Conservation (phyloP, 2,329 filamentous ascomycete genomes). For the Diaporthe sp. region DNA sequence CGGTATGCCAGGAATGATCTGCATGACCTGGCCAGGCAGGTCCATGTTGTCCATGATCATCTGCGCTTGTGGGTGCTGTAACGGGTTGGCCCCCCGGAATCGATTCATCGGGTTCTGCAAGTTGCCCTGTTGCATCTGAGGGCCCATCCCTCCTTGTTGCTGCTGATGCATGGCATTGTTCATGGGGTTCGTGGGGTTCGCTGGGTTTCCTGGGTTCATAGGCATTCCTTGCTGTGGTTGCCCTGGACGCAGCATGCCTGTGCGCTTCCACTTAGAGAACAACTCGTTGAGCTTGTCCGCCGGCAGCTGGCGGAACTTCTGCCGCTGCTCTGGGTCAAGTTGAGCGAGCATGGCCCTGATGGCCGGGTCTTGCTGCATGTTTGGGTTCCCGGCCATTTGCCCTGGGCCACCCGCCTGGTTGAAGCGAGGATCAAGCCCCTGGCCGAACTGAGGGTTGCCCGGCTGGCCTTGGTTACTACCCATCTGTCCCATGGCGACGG, state of each 20-base stretch:
- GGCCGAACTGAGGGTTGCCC: constrained; percentile 63
- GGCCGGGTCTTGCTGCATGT: constrained; percentile 54
- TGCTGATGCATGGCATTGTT: constrained; percentile 43
- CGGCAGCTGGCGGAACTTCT: constrained; percentile 58
- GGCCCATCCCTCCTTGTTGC: constrained; percentile 39
- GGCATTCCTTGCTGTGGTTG: constrained; percentile 45
- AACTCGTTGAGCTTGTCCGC: constrained; percentile 67
- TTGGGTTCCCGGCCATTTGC: constrained; percentile 52
- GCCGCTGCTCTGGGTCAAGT: constrained; percentile 63
- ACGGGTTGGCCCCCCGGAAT: constrained; percentile 40
- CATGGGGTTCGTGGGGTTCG: constrained; percentile 35
- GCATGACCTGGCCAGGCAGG: constrained; percentile 55
- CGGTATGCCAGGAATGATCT: constrained; percentile 50
- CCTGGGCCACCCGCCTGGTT: constrained; percentile 61
- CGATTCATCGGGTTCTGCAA: constrained; percentile 46
- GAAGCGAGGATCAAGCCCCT: constrained; percentile 67
- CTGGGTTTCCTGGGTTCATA: constrained; percentile 30
- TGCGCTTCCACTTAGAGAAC: constrained; percentile 62
- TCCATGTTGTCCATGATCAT: constrained; percentile 64
- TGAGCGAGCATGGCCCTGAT: constrained; percentile 59
- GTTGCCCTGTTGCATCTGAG: constrained; percentile 40
- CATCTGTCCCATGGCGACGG: constrained; percentile 59
- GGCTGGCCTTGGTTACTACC: constrained; percentile 60
- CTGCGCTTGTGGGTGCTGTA: constrained; percentile 49
- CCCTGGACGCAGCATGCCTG: constrained; percentile 46